Evolutionary conservation across 192 early-diverging fungal genomes (phyloP), one percentile per base, ranked within the genome.

Genomic region (Backusella mclennaniae): DNA sequence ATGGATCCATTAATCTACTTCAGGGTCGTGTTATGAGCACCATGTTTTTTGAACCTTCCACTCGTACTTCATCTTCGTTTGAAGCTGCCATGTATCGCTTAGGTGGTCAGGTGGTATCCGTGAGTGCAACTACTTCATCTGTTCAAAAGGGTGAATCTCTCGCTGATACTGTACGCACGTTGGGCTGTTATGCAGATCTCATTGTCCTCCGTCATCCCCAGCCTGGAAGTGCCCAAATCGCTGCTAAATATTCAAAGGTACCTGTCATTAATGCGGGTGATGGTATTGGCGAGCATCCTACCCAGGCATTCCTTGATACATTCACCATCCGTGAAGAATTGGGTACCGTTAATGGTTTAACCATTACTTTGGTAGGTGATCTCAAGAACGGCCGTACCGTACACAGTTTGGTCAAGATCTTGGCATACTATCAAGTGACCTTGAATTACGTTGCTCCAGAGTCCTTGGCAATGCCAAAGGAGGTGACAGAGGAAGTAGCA

Each of bases 181-280:
- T 99, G 26, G 93, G 89, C 2, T 93, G 93, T 77, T 99, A 99
- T 83, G 94, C 93, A 53, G 97, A 99, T 80, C 73, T 95, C 52
- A 94, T 99, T 74, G 89, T 96, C 3, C 89, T 99, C 78, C 93
- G 98, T 38, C 98, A 99, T 83, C 96, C 96, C 38, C 89, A 94
- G 73, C 92, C 95, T 23, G 97, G 96, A 35, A 93, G 91, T 76
- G 94, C 92, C 29, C 83, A 89, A 71, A 77, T 87, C 23, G 98
- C 95, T 31, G 93, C 98, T 36, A 96, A 93, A 81, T 93, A 90
- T 84, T 92, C 94, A 39, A 93, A 90, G 79, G 90, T 97, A 17
- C 98, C 98, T 6, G 88, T 99, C 21, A 94, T 99, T 83, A 98
- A 98, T 77, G 98, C 96, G 42, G 98, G 98, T 68, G 97, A 99